Base-by-base conservation (phyloP, 2,329 filamentous ascomycete genomes). In the Neofusicoccum ribis region DNA sequence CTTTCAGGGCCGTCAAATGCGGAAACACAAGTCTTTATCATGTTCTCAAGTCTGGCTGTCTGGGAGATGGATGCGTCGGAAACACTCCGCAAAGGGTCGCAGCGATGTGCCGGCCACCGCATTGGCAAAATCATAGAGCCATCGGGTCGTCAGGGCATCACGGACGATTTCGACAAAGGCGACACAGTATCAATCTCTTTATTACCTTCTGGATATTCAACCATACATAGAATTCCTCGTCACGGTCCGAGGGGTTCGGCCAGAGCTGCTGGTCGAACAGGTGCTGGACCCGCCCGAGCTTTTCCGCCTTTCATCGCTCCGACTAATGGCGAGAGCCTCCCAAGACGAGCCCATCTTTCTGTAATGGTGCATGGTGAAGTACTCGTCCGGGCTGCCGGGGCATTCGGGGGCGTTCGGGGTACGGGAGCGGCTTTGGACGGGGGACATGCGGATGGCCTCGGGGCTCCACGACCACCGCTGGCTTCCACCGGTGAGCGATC, bases 391-490 rank as follows among this genome's bases (percentile, higher is more conserved):
- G 31, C 52, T 60, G 34, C 64, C 56, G 14, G 52, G 43, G 27
- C 63, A 36, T 20, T 65, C 63, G 15, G 34, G 34, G 41, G 27
- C 34, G 44, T 54, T 61, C n/a, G 64, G 56, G 2, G 51, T 59
- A 37, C 63, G 56, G 23, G 63, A 47, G 37, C 47, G 47, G 39
- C 56, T 65, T 27, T 59, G 52, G 60, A 76, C 70, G 11, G 77
- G 77, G 62, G 75, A 78, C 73, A 76, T 79, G 3, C 77, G 72
- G 23, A 75, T 69, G 7, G 69, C 67, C 64, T 77, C 77, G 14
- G 77, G 73, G 39, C 72, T 74, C 67, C 72, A 72, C 39, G 66
- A 72, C 67, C 69, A 71, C n/a, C 52, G 51, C 43, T 64, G 63
- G 41, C 63, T 76, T 3, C 72, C 73, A 5, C 73, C 75, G 9